Percentiles rank a stretch among this genome's conserved stretches.
These are phyloP conservation scores for Aureobasidium melanogenum DNA, from an alignment of 2,329 filamentous ascomycete genomes.

Conservation along the genomic window DNA sequence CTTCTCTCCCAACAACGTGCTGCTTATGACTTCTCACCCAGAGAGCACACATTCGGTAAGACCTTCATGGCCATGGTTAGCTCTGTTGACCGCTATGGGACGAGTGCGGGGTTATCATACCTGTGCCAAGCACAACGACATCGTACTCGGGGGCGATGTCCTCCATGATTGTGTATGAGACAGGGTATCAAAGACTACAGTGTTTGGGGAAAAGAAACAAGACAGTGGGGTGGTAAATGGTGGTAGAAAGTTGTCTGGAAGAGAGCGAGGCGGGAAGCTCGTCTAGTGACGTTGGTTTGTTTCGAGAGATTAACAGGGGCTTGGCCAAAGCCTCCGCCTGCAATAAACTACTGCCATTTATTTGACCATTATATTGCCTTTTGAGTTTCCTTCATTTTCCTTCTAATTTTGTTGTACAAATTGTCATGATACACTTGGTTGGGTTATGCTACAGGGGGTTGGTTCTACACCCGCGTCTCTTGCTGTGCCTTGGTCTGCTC, in stretches of 20 bases:
- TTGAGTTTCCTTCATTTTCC: not conserved
- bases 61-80: conserved; percentile 46
- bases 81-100: conserved; percentile 8
- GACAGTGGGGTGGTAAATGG: not conserved
- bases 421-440: conserved; percentile 8
- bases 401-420: not conserved
- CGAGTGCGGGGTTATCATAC: conserved; percentile 43
- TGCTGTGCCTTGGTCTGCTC: conserved; percentile 3
- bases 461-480: not conserved
- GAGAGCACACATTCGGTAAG: conserved; percentile 98
- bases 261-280: conserved; percentile 4
- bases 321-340: conserved; percentile 4
- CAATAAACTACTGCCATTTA: not conserved
- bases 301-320: conserved; percentile 12
- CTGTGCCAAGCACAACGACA: conserved; percentile 95
- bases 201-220: not conserved
- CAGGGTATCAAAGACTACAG: not conserved
- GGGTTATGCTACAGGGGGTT: not conserved
- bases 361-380: conserved; percentile 4
- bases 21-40: conserved; percentile 53
- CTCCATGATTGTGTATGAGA: conserved; percentile 59
- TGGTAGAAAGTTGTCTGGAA: not conserved
- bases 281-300: conserved; percentile 1
- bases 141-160: conserved; percentile 98
- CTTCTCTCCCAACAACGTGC: conserved; percentile 14